Conservation (phyloP, 768 basidiomycete species). For the Boletus subparvulus region DNA sequence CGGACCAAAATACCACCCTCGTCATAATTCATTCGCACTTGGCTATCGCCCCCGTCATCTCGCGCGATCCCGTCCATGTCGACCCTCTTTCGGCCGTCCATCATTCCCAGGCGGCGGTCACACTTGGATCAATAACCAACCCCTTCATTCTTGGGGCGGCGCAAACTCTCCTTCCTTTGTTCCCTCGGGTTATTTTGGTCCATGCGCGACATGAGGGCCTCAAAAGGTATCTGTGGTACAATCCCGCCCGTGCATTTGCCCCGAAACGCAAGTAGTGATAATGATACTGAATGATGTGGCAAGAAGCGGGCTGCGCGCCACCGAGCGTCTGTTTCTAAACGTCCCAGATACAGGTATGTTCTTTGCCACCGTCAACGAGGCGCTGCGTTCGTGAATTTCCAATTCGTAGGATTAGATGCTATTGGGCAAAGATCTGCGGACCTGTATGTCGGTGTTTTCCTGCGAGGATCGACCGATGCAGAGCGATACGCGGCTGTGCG, state of each 20-base stretch:
- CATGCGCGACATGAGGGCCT: neutral
- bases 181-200: neutral
- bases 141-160: neutral
- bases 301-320: neutral
- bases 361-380: neutral
- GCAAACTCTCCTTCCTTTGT: neutral
- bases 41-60: neutral
- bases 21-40: neutral
- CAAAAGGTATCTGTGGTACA: neutral
- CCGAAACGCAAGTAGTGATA: neutral
- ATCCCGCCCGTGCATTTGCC: neutral
- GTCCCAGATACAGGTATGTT: neutral
- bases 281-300: neutral
- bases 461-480: neutral
- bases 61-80: neutral
- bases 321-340: neutral
- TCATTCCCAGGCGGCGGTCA: neutral
- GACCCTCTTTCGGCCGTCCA: constrained; percentile 2
- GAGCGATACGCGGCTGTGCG: neutral
- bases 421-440: neutral
- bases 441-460: neutral
- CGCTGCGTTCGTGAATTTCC: neutral
- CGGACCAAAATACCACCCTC: constrained; percentile 1
- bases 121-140: neutral
- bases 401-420: neutral